These are phyloP conservation scores for Aspergillus tanneri DNA, from an alignment of 2,329 filamentous ascomycete genomes.

Conservation along the genomic window DNA sequence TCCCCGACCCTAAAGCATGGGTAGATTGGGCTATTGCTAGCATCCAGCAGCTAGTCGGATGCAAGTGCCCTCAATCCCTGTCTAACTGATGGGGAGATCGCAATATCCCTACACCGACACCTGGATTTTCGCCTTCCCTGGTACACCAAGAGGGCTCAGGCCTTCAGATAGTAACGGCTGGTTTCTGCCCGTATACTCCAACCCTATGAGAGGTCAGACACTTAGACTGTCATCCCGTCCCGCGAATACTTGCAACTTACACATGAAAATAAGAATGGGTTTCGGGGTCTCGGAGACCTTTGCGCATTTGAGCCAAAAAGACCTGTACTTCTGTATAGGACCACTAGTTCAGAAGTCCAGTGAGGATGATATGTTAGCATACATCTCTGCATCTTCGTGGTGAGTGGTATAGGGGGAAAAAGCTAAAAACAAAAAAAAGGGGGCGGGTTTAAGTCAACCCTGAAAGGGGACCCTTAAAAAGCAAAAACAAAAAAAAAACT, in stretches of 20 bases:
- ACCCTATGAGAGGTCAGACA: slow-evolving; percentile 5
- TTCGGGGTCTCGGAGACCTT: slow-evolving; percentile 22
- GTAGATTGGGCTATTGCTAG: no score
- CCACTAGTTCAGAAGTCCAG: slow-evolving; percentile 20
- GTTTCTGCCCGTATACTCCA: slow-evolving; percentile 21
- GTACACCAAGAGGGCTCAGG: no score
- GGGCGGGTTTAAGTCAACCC: neutral
- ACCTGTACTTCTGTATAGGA: slow-evolving; percentile 24
- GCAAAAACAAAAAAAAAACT: slow-evolving; percentile 12
- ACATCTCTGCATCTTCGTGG: neutral
- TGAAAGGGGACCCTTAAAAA: no score
- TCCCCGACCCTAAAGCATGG: neutral
- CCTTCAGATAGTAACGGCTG: neutral
- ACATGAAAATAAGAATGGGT: slow-evolving; percentile 25
- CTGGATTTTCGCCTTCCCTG: no score
- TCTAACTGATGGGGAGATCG: no score
- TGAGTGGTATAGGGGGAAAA: neutral
- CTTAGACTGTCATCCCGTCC: neutral
- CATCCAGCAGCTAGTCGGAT: no score
- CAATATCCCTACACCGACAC: no score
- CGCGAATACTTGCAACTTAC: slow-evolving; percentile 12
- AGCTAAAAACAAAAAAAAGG: neutral
- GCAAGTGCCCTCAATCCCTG: no score
- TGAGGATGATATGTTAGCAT: no score
- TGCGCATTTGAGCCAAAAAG: slow-evolving; percentile 24